Evolutionary conservation across 306 rosid species (phyloP), one percentile per base, ranked within the genome.

Genomic region (Prunus davidiana): DNA sequence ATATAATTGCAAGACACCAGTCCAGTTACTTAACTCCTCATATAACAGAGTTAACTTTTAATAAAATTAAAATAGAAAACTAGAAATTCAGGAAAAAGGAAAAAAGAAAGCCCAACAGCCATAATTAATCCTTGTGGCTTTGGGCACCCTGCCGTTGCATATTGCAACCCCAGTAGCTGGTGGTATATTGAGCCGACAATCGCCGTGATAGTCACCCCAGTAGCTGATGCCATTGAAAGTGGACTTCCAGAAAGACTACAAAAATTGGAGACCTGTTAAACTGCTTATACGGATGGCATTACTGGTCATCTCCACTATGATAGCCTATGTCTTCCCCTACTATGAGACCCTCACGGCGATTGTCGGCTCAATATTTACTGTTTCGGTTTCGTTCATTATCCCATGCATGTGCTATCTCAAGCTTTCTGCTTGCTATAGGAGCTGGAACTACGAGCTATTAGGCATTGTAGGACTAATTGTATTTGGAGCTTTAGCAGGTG

Each of bases 241-340:
- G 65, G 65, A 55, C 41, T 69, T 24, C 50, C 73, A 25, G 58
- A 47, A 12, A 12, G 32, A 34, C 5, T 12, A 57, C 56, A 45
- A 45, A 1, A 73, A 16, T 11, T 32, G 11, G 30, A 63, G 11
- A 12, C 28, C 62, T 16, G 28, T 65, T 13, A 18, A 10, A 43
- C 32, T 56, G 43, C 76, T 72, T 6, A 22, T 56, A 19, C 46
- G 64, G 27, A 2, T 75, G n/a, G 63, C 28, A 19, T 62, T 74
- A 28, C 78, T 62, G 19, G 49, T 27, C 1, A 74, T 30, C 43
- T 18, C 70, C 34, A 47, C 78, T 8, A 11, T 27, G 15, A 10
- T 22, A 41, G 76, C 76, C 55, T 73, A 12, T 41, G 76, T 73
- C 2, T 73, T 73, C n/a, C 67, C 76, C 6, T 73, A 73, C 49